Conservation (phyloP, 495 filamentous ascomycete species). For the Neurospora hispaniola region DNA sequence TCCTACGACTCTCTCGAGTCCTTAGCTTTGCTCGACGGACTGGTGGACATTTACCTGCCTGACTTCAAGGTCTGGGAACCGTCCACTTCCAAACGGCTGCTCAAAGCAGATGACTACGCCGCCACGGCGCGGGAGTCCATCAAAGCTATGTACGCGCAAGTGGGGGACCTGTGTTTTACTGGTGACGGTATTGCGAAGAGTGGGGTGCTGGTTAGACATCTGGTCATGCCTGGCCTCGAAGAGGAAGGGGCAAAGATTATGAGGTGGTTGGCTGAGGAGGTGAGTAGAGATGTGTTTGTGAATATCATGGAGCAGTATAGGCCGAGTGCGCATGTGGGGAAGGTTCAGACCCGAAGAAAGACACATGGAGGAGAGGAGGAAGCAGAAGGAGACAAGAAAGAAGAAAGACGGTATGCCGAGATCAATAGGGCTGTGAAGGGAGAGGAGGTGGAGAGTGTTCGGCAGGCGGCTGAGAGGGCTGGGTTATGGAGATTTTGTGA, state of each 20-base stretch:
- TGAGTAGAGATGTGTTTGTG: conserved; percentile 59
- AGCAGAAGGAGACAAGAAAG: conserved; percentile 3
- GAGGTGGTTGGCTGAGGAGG: conserved; percentile 53
- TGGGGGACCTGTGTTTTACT: conserved; percentile 67
- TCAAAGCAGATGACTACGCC: conserved; percentile 65
- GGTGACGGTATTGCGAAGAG: conserved; percentile 64
- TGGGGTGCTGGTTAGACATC: conserved; percentile 59
- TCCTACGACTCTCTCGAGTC: conserved; percentile 62
- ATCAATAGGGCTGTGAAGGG: conserved; percentile 59
- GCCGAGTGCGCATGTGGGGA: conserved; percentile 66
- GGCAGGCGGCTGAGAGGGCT: conserved; percentile 52
- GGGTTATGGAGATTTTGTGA: conserved; percentile 70
- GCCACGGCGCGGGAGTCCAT: conserved; percentile 57
- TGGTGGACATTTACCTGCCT: conserved; percentile 69
- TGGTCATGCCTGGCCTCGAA: conserved; percentile 69
- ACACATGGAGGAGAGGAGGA: conserved; percentile 2
- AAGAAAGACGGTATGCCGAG: conserved; percentile 53
- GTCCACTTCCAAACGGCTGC: conserved; percentile 50
- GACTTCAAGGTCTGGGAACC: conserved; percentile 70
- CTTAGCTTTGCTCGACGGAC: conserved; percentile 55
- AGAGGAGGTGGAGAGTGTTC: conserved; percentile 51
- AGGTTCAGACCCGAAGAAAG: conserved; percentile 33
- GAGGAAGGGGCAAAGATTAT: conserved; percentile 59
- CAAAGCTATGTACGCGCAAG: conserved; percentile 63
- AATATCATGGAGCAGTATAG: conserved; percentile 74